A percentile compares a stretch with the other conserved stretches of the same genome.
Conservation (phyloP, 2,329 filamentous ascomycete genomes). For the Phyllosticta citribraziliensis region DNA sequence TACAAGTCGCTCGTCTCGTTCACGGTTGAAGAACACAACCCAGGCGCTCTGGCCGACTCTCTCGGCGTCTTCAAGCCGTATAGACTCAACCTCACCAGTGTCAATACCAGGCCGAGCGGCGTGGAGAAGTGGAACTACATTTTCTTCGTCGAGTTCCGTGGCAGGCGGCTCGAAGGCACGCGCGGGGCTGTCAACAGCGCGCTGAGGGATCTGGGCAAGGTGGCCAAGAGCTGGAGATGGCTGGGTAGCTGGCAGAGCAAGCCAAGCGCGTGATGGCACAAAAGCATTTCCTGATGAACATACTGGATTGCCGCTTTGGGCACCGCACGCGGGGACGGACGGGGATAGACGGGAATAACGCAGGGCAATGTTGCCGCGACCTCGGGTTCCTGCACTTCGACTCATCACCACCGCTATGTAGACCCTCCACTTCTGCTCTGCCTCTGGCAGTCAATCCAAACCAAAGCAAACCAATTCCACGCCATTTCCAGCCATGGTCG, state of each 20-base stretch:
- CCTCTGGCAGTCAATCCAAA: neutral
- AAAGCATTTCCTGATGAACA: neutral
- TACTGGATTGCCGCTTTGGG: neutral
- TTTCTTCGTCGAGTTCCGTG: constrained; percentile 86
- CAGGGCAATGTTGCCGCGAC: neutral
- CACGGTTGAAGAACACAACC: constrained; percentile 64
- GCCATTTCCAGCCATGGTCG: neutral
- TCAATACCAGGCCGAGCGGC: constrained; percentile 75
- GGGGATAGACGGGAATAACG: constrained; percentile 1
- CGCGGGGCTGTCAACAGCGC: constrained; percentile 51
- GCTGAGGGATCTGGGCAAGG: constrained; percentile 46
- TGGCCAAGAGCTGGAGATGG: constrained; percentile 57
- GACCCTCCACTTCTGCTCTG: neutral
- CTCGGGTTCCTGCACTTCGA: neutral
- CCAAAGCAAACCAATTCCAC: neutral
- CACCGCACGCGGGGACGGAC: neutral
- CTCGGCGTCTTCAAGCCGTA: constrained; percentile 66
- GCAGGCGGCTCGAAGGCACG: constrained; percentile 44
- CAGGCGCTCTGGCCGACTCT: constrained; percentile 75
- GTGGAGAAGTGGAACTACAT: constrained; percentile 76
- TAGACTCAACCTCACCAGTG: constrained; percentile 76
- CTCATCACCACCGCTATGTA: neutral
- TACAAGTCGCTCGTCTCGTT: constrained; percentile 73
- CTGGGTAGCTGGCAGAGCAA: constrained; percentile 53
- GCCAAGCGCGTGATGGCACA: constrained; percentile 1